phyloP scores from a whole-genome alignment of 1,284 basidiomycete genomes.

The Ustilago vetiveriae region DNA sequence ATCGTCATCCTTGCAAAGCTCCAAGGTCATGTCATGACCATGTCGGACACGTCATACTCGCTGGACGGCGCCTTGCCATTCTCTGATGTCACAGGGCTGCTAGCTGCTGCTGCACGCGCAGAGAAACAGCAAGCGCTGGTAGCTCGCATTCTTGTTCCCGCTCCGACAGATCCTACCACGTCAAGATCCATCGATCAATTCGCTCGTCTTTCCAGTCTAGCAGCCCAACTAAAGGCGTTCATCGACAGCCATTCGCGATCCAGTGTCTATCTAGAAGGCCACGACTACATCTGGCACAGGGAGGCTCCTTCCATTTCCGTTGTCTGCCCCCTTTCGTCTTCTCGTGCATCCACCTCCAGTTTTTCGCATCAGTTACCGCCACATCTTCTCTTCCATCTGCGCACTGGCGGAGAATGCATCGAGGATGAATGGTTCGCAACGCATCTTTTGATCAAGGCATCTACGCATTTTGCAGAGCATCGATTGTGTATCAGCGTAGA shows the following conservation, averaged over 20 bases:
- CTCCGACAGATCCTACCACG: slow-evolving; percentile 2
- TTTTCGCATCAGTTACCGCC: slow-evolving; percentile 10
- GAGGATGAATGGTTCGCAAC: slow-evolving; percentile 96
- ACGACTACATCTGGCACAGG: slow-evolving; percentile 63
- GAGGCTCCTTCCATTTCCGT: slow-evolving; percentile 53
- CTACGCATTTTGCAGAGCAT: slow-evolving; percentile 18
- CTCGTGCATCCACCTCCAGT: slow-evolving; percentile 3
- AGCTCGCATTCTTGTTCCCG: slow-evolving; percentile 26
- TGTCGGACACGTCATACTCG: not conserved
- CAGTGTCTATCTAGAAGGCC: slow-evolving; percentile 11
- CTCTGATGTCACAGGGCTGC: slow-evolving; percentile 32
- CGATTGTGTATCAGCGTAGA: slow-evolving; percentile 69
- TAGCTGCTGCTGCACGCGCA: slow-evolving; percentile 29
- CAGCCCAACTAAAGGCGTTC: slow-evolving; percentile 6
- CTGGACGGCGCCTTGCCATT: slow-evolving; percentile 41
- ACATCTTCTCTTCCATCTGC: slow-evolving; percentile 33
- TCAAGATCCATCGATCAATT: slow-evolving; percentile 22
- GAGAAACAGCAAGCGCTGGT: slow-evolving; percentile 43
- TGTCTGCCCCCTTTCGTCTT: slow-evolving; percentile 13
- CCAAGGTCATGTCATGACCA: not conserved
- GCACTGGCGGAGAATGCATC: slow-evolving; percentile 74
- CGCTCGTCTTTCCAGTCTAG: slow-evolving; percentile 19
- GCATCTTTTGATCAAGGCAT: slow-evolving; percentile 72
- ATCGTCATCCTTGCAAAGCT: not conserved
- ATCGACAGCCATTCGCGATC: slow-evolving; percentile 1